These are phyloP conservation scores for Monosporascus sp. DNA, from an alignment of 2,329 filamentous ascomycete species.

Conservation along the genomic window DNA sequence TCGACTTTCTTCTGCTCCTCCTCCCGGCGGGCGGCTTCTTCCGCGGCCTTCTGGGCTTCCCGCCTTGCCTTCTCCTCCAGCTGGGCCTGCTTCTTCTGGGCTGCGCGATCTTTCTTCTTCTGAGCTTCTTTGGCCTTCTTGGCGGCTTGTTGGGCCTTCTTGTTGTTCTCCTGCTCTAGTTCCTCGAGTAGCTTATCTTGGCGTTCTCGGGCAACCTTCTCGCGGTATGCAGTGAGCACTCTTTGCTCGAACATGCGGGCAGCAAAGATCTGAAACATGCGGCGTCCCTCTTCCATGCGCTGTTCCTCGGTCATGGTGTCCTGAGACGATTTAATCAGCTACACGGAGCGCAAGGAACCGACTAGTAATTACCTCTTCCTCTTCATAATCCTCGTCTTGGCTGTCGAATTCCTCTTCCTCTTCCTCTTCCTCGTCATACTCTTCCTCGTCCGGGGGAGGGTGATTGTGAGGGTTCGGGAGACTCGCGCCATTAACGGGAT, in stretches of 20 bases:
- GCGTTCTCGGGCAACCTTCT: conserved; percentile 91
- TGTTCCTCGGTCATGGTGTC: conserved; percentile 97
- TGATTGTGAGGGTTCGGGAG: conserved; percentile 59
- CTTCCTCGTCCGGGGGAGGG: conserved; percentile 70
- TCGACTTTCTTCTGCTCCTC: conserved; percentile 74
- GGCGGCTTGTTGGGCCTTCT: conserved; percentile 73
- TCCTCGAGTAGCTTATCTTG: conserved; percentile 89
- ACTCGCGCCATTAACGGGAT: conserved; percentile 55
- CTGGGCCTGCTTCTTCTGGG: conserved; percentile 77
- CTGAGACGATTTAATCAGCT: conserved; percentile 49
- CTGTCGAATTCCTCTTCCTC: conserved; percentile 59
- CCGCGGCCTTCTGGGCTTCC: conserved; percentile 83
- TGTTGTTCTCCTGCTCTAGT: conserved; percentile 75
- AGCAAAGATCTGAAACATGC: conserved; percentile 99
- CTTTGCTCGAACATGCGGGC: conserved; percentile 98
- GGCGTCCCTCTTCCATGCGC: conserved; percentile 94
- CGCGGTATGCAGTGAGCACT: conserved; percentile 92
- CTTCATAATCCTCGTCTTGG: conserved; percentile 64
- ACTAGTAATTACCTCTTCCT: conserved; percentile 61
- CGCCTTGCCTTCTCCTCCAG: conserved; percentile 87
- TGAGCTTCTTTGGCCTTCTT: conserved; percentile 93
- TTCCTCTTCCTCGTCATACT: conserved; percentile 61
- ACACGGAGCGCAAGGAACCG: conserved; percentile 1
- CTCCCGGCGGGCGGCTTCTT: conserved; percentile 71
- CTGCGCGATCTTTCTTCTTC: conserved; percentile 91